Conservation (phyloP, 371 early-diverging fungal species). For the Mucor plumbeus region DNA sequence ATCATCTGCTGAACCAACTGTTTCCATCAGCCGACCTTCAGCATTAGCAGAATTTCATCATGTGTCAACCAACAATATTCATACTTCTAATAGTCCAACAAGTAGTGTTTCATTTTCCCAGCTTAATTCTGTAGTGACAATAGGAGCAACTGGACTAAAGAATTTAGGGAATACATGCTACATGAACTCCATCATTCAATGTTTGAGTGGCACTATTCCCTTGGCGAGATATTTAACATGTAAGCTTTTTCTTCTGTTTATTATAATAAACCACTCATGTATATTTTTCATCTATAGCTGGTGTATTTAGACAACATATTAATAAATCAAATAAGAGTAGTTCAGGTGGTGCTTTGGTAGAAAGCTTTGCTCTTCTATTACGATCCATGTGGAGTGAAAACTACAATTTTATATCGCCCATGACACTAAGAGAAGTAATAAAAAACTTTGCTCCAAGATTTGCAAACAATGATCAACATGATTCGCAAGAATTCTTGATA, state of each 20-base stretch:
- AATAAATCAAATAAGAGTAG: conserved; percentile 79
- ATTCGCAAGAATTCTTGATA: conserved; percentile 75
- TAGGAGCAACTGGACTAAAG: conserved; percentile 79
- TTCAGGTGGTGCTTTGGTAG: conserved; percentile 70
- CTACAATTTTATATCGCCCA: conserved; percentile 57
- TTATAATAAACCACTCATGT: background rate
- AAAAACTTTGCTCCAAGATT: conserved; percentile 63
- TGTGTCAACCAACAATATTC: conserved; percentile 22
- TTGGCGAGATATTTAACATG: conserved; percentile 78
- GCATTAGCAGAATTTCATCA: conserved; percentile 23
- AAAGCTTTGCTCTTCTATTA: conserved; percentile 68
- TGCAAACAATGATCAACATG: conserved; percentile 68
- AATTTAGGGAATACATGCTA: conserved; percentile 98
- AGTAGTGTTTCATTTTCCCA: conserved; percentile 42
- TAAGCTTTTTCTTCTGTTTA: conserved; percentile 21
- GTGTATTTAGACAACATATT: conserved; percentile 69
- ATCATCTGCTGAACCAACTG: conserved; percentile 11
- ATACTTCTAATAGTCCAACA: conserved; percentile 17
- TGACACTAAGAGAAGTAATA: conserved; percentile 55
- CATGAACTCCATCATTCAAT: conserved; percentile 96
- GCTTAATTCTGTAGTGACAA: conserved; percentile 44
- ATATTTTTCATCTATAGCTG: conserved; percentile 41
- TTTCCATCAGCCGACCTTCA: conserved; percentile 17
- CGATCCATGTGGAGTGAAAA: conserved; percentile 68
- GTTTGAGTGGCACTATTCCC: conserved; percentile 85